phyloP scores from a whole-genome alignment of 2,329 filamentous ascomycete genomes.

The Colletotrichum tabaci region DNA sequence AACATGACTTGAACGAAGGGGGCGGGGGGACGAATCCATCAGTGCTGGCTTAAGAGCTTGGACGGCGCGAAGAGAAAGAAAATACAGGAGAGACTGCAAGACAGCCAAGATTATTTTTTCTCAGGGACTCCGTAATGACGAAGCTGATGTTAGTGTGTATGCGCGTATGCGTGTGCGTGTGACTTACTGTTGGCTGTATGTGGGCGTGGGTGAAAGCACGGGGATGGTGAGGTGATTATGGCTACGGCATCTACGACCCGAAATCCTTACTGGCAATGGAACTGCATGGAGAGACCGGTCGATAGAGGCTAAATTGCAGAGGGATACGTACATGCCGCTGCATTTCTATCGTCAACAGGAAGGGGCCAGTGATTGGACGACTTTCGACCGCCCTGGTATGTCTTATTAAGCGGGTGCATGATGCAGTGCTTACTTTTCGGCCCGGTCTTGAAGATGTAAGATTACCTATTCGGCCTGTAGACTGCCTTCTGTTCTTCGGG shows the following conservation, averaged over 20 bases:
- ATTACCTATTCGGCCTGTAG: background rate
- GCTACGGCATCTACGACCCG: background rate
- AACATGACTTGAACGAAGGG: constrained; percentile 18
- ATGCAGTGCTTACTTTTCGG: background rate
- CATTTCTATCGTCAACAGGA: background rate
- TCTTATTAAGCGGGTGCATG: background rate
- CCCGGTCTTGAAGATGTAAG: background rate
- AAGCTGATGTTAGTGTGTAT: background rate
- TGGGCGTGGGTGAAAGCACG: background rate
- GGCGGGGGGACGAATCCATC: background rate
- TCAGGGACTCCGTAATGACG: background rate
- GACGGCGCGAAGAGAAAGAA: background rate
- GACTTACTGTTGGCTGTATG: background rate
- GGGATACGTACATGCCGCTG: background rate
- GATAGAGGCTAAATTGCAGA: background rate
- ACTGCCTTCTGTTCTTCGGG: too few species aligned
- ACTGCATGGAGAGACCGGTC: background rate
- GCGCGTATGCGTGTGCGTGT: background rate
- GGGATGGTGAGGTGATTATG: background rate
- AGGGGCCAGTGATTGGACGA: background rate
- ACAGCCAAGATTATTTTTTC: background rate
- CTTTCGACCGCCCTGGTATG: background rate
- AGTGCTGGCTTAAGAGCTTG: background rate
- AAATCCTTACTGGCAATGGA: too few species aligned
- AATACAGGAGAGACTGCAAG: constrained; percentile 13